These are phyloP conservation scores for Colletotrichum tropicicola DNA, from an alignment of 2,329 filamentous ascomycete genomes.

Conservation along the genomic window DNA sequence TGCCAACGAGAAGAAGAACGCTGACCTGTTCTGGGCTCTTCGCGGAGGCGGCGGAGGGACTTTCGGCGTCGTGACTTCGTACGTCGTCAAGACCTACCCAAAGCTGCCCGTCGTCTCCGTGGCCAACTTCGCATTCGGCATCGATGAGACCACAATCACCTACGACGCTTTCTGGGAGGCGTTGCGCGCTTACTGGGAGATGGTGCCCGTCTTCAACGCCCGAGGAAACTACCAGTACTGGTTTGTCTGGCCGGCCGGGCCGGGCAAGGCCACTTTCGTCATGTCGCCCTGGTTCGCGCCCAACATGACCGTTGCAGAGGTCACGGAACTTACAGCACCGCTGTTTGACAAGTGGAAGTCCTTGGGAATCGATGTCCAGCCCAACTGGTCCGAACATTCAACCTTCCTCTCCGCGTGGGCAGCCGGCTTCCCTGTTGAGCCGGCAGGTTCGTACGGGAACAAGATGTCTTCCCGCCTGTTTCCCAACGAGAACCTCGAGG, in stretches of 20 bases:
- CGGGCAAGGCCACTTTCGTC: conserved; percentile 39
- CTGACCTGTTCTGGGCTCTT: conserved; percentile 58
- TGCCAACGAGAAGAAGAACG: conserved; percentile 45
- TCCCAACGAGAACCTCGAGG: conserved; percentile 35
- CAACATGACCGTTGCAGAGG: conserved; percentile 39
- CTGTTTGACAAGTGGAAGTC: conserved; percentile 40
- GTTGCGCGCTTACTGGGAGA: conserved; percentile 38
- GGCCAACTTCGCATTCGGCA: too few species aligned
- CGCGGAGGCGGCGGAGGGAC: conserved; percentile 57
- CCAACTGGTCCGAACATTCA: too few species aligned
- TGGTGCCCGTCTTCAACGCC: conserved; percentile 45
- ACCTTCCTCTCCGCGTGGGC: conserved; percentile 35
- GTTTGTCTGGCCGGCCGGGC: conserved; percentile 28
- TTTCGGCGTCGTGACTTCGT: conserved; percentile 52
- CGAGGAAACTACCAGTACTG: conserved; percentile 46
- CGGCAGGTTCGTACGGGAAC: too few species aligned
- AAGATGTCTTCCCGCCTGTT: conserved; percentile 34
- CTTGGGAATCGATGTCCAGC: too few species aligned
- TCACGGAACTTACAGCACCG: conserved; percentile 44
- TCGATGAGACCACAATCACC: conserved; percentile 36
- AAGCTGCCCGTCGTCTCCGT: conserved; percentile 44
- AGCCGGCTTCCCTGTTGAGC: too few species aligned
- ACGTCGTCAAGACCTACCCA: conserved; percentile 51
- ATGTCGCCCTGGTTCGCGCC: conserved; percentile 27
- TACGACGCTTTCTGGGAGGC: conserved; percentile 38